Base-by-base conservation (phyloP, 2,329 filamentous ascomycete genomes). In the Colletotrichum kahawae region DNA sequence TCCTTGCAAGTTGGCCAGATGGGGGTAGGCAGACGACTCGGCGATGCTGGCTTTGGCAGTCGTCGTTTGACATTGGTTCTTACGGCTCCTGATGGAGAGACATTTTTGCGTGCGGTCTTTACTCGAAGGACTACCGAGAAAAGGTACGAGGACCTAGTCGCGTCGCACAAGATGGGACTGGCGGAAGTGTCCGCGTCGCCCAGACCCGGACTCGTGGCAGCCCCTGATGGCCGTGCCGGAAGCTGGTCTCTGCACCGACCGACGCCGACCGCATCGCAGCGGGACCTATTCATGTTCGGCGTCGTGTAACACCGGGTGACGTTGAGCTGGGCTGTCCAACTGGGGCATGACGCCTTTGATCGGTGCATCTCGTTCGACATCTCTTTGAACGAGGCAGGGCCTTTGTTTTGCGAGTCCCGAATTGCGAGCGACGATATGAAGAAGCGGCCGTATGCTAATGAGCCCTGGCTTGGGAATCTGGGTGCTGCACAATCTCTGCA, bases 191-290 rank as follows among this genome's bases (percentile, higher is more conserved):
- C 71, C 67, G 68, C 56, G 62, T 67, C 56, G 68, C 72, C 54
- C 62, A 71, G 62, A 60, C 62, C 27, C 48, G 36, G 38, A 38
- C 72, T 75, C 69, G 69, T 72, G 72, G 69, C 72, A 75, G 69
- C 63, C 69, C 63, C 27, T 33, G 27, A 56, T 62, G 63, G 43
- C 38, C 38, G 57, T 13, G 48, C 63, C 27, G 69, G 56, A 24
- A 34, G 54, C 31, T 54, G 33, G 33, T 16, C 72, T 66, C 34
- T 27, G 33, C 54, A 27, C 59, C 54, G 34, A 48, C 63, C 29
- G n/a, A 43, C 63, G 21, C 24, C 43, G 51, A 56, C 31, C 18
- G 29, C 31, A 29, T 64, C 24, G 14, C 48, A 34, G 56, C n/a
- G 56, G 34, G 16, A 27, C 34, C 33, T 60, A 13, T 57, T 7